Evolutionary conservation across 192 early-diverging fungal species (phyloP), one percentile per base, ranked within the genome.

Genomic region (Coemansia sp.): DNA sequence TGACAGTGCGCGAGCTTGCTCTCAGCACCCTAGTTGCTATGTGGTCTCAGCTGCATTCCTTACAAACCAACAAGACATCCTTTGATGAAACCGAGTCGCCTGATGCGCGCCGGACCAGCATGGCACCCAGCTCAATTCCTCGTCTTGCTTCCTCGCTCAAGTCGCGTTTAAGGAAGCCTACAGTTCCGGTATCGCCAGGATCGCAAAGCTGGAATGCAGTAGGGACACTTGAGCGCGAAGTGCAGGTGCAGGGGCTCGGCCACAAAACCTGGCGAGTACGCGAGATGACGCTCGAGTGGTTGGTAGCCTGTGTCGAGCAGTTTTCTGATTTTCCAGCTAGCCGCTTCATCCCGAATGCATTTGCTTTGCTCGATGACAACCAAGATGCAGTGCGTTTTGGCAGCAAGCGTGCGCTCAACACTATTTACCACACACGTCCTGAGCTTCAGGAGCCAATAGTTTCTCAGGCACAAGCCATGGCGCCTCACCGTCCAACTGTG

Each of bases 181-280:
- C 23, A 6, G 58, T 31, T 0, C 53, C 62, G 8, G 38, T 61
- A 30, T 62, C 67, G 15, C 55, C 66, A 2, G 53, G 42, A 26
- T 51, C 64, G 15, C 41, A 56, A 38, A 53, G 64, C 30, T 79
- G 69, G 76, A 79, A 56, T 34, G 40, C 76, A 23, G 50, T 42
- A 16, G 45, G 5, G 7, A 45, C 39, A n/a, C 60, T 79, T 38
- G 76, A 79, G 48, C 68, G 76, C 45, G 76, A 79, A n/a, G 56
- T 79, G 14, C 70, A 72, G 47, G 18, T 69, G 34, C 69, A 51
- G 23, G 76, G 76, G 8, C 68, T 79, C 26, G 61, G 41, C 2
- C 76, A 79, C 43, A 72, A 69, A 43, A 79, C 62, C 14, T 79
- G 70, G 69, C 42, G 76, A 12, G 76, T 79, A 40, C 69, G 76